Conservation (phyloP, 23 red algal genomes). For the Gracilaria domingensis region DNA sequence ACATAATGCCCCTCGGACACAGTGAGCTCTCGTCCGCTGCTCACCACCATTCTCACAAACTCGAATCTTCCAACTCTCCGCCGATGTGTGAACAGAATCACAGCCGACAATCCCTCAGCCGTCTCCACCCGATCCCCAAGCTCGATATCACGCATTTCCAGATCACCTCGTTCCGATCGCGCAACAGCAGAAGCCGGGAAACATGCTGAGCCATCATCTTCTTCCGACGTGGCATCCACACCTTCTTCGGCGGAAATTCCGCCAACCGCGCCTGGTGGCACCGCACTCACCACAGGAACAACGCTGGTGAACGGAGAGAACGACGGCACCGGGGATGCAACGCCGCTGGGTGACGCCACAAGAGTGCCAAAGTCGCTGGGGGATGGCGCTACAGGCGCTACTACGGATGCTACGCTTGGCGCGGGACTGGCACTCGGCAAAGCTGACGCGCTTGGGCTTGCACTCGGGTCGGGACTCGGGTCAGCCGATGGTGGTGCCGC, state of each 20-base stretch:
- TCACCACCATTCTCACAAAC: slow-evolving; percentile 23
- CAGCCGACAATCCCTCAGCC: slow-evolving; percentile 37
- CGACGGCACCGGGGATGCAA: background rate
- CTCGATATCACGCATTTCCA: slow-evolving; percentile 50
- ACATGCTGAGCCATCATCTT: slow-evolving; percentile 61
- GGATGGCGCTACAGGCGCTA: background rate
- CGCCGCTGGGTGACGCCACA: background rate
- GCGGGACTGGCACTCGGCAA: background rate
- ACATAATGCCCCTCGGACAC: slow-evolving; percentile 55
- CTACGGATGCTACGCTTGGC: background rate
- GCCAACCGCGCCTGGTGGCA: slow-evolving; percentile 2
- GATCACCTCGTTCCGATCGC: slow-evolving; percentile 27
- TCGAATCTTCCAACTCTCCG: background rate
- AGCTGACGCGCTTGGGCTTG: slow-evolving; percentile 11
- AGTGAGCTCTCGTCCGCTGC: slow-evolving; percentile 28
- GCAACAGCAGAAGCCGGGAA: slow-evolving; percentile 59
- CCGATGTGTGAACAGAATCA: slow-evolving; percentile 66
- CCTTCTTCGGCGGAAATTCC: background rate
- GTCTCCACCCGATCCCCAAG: slow-evolving; percentile 57
- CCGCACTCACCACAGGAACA: background rate
- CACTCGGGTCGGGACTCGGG: background rate
- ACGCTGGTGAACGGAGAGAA: background rate
- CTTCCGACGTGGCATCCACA: background rate
- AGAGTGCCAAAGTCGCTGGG: background rate
- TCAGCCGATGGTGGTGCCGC: background rate